Percentiles rank a stretch among this genome's conserved stretches.
Evolutionary conservation across 169 alveolate species (phyloP).

Genomic region (Cardiosporidium cionae): DNA sequence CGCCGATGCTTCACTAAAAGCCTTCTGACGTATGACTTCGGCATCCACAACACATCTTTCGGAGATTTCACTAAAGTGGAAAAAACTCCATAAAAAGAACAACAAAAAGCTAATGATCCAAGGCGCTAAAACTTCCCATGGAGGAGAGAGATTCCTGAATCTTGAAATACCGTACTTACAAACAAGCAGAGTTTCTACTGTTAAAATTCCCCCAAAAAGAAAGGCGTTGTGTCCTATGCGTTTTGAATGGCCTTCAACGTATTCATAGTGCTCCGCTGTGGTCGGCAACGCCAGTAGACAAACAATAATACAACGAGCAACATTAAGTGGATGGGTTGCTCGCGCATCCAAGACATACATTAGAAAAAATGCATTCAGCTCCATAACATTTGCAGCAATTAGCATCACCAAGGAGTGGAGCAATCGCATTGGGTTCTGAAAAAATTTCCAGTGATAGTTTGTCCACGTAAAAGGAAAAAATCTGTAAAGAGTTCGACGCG

Average conservation of each 20-base stretch:
- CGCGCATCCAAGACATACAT: conserved; percentile 25
- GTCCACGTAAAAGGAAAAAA: conserved; percentile 31
- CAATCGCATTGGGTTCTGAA: conserved; percentile 18
- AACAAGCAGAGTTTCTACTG: conserved; percentile 14
- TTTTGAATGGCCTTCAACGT: conserved; percentile 4
- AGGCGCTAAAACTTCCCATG: conserved; percentile 3
- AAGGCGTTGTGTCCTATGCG: conserved; percentile 33
- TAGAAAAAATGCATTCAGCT: conserved; percentile 31
- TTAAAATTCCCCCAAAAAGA: conserved; percentile 11
- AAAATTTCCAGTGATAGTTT: conserved; percentile 30
- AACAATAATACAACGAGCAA: conserved; percentile 6
- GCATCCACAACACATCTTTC: neutral
- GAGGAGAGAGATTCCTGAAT: neutral
- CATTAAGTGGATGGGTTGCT: conserved; percentile 24
- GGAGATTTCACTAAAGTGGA: conserved; percentile 4
- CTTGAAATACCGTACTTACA: conserved; percentile 20
- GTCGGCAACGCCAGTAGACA: conserved; percentile 26
- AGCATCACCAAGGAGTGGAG: conserved; percentile 6
- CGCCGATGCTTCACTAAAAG: neutral
- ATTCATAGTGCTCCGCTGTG: conserved; percentile 36
- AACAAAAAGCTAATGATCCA: conserved; percentile 9
- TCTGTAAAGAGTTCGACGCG: conserved; percentile 4
- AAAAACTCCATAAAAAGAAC: conserved; percentile 22
- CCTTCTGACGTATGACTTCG: neutral
- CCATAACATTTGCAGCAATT: conserved; percentile 9